Conservation (phyloP, 768 basidiomycete genomes). For the Leccinum longicurvipes region DNA sequence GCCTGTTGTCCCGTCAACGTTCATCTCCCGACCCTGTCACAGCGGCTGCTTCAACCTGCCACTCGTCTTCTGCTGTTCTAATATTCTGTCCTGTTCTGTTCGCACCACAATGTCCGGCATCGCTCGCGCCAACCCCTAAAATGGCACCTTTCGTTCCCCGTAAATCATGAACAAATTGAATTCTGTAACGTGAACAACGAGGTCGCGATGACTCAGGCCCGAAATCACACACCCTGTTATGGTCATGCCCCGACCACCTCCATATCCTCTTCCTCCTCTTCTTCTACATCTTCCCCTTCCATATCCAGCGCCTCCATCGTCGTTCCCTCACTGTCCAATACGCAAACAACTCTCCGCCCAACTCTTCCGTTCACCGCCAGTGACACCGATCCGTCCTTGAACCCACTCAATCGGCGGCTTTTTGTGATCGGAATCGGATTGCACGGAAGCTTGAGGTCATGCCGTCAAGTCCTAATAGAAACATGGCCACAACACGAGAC, state of each 20-base stretch:
- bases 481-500: slow-evolving; percentile 34
- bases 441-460: slow-evolving; percentile 47
- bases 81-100: slow-evolving; percentile 29
- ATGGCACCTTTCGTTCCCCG: slow-evolving; percentile 30
- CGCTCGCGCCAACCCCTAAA: slow-evolving; percentile 15
- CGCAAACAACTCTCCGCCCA: slow-evolving; percentile 73
- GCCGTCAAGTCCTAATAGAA: slow-evolving; percentile 32
- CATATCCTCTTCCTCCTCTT: slow-evolving; percentile 32
- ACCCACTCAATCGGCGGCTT: slow-evolving; percentile 52
- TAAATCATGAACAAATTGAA: slow-evolving; percentile 19
- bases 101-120: slow-evolving; percentile 43
- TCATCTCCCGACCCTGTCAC: slow-evolving; percentile 20
- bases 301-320: slow-evolving; percentile 73
- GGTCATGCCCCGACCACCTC: slow-evolving; percentile 23
- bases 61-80: slow-evolving; percentile 25
- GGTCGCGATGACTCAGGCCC: slow-evolving; percentile 23
- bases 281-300: slow-evolving; percentile 58
- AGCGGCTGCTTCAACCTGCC: slow-evolving; percentile 7
- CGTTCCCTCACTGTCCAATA: slow-evolving; percentile 61
- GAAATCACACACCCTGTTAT: slow-evolving; percentile 12
- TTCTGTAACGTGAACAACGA: slow-evolving; percentile 22
- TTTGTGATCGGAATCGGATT: slow-evolving; percentile 52
- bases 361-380: slow-evolving; percentile 72
- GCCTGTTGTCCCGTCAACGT: slow-evolving; percentile 5
- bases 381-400: slow-evolving; percentile 49